phyloP scores from a whole-genome alignment of 257 asterid species.

The Phtheirospermum japonicum region DNA sequence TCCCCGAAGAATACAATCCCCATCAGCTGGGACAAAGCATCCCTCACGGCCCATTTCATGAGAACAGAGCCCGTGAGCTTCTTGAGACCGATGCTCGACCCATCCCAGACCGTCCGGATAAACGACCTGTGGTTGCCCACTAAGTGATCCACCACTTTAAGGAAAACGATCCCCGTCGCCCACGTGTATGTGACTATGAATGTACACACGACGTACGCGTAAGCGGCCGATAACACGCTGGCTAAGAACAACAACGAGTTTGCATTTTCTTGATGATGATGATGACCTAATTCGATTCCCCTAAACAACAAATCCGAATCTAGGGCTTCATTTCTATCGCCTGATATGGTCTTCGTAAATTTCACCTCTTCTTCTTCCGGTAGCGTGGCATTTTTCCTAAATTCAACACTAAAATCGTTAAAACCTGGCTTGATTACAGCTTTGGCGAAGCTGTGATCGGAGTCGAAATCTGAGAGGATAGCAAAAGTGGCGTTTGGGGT shows the following conservation, averaged over 20 bases:
- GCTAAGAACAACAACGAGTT: slow-evolving; percentile 43
- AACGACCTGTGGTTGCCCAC: no score
- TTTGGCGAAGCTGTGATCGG: slow-evolving; percentile 35
- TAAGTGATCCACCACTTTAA: no score
- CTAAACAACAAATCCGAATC: no score
- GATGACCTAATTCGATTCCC: slow-evolving; percentile 43
- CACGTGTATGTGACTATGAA: slow-evolving; percentile 55
- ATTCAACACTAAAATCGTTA: slow-evolving; percentile 32
- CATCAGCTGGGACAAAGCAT: no score
- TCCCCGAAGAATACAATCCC: no score
- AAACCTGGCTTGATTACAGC: not conserved
- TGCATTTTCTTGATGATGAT: no score
- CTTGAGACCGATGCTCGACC: no score
- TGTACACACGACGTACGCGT: slow-evolving; percentile 50
- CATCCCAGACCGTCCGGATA: no score
- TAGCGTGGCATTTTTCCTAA: slow-evolving; percentile 1
- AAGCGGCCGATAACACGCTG: slow-evolving; percentile 42
- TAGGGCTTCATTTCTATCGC: no score
- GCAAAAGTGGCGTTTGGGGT: slow-evolving; percentile 37
- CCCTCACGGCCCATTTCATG: no score
- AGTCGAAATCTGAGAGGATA: slow-evolving; percentile 38
- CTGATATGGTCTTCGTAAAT: no score
- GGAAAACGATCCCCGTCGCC: slow-evolving; percentile 55
- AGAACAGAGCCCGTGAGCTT: no score
- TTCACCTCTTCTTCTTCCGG: slow-evolving; percentile 23